Conservation (phyloP, 2,329 filamentous ascomycete species). For the Colletotrichum lindemuthianum region DNA sequence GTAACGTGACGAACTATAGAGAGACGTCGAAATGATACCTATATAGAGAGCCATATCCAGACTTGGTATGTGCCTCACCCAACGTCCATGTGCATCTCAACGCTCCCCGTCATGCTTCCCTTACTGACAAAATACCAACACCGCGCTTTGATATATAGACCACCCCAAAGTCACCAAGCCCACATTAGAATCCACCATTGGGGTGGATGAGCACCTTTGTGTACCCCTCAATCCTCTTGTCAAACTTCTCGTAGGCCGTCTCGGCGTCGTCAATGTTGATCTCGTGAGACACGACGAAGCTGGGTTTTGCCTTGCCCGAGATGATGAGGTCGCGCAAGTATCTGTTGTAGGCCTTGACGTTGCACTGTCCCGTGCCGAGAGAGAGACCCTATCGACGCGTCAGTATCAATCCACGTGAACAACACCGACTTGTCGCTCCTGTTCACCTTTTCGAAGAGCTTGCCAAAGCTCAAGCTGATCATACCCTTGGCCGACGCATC, state of each 20-base stretch:
- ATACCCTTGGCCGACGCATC: slow-evolving; percentile 69
- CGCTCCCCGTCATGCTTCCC: too few species aligned
- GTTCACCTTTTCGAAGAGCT: slow-evolving; percentile 72
- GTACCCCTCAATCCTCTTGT: slow-evolving; percentile 72
- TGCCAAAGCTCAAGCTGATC: slow-evolving; percentile 72
- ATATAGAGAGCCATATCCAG: too few species aligned
- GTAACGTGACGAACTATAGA: too few species aligned
- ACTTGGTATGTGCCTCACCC: too few species aligned
- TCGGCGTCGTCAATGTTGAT: slow-evolving; percentile 70
- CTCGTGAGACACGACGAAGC: slow-evolving; percentile 74
- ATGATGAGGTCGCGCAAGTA: slow-evolving; percentile 74
- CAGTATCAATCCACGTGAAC: neutral
- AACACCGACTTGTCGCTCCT: slow-evolving; percentile 20
- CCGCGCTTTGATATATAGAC: neutral
- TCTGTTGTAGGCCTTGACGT: slow-evolving; percentile 74
- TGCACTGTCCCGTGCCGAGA: slow-evolving; percentile 72
- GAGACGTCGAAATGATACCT: too few species aligned
- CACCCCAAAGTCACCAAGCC: neutral
- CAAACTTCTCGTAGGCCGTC: slow-evolving; percentile 72
- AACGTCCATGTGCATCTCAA: too few species aligned
- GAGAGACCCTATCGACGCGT: slow-evolving; percentile 58
- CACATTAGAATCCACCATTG: slow-evolving; percentile 55
- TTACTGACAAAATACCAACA: neutral
- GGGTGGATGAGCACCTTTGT: slow-evolving; percentile 76
- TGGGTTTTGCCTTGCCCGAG: slow-evolving; percentile 70